Percentiles rank a stretch among this genome's conserved stretches.
Evolutionary conservation across 805 yeast genomes (phyloP).

Genomic region (Hemisphaericaspora nanyangensis): DNA sequence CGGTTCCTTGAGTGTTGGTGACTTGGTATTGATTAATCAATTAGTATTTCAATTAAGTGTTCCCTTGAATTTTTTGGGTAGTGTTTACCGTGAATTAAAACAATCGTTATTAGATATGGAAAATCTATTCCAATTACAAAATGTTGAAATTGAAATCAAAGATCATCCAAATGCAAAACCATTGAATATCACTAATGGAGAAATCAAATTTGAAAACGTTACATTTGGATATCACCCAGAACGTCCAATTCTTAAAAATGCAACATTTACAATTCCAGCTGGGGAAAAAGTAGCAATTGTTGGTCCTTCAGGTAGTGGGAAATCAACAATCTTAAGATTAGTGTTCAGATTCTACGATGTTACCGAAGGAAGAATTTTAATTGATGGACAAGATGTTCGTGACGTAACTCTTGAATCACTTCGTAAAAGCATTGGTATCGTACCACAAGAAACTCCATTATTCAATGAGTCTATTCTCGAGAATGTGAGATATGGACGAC

Average conservation of each 20-base stretch:
- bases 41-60: conserved; percentile 93
- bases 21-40: conserved; percentile 90
- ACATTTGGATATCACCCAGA: conserved; percentile 89
- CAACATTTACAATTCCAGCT: conserved; percentile 81
- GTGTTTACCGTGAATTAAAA: conserved; percentile 91
- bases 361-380: conserved; percentile 65
- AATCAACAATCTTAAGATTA: conserved; percentile 80
- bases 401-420: conserved; percentile 72
- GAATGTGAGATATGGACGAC: conserved; percentile 81
- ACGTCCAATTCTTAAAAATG: conserved; percentile 78
- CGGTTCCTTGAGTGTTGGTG: conserved; percentile 87
- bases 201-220: conserved; percentile 84
- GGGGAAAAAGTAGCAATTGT: conserved; percentile 92
- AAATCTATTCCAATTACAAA: conserved; percentile 80
- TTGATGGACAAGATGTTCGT: conserved; percentile 86
- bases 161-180: conserved; percentile 63
- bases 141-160: conserved; percentile 61
- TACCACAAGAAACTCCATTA: conserved; percentile 95
- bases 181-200: conserved; percentile 50
- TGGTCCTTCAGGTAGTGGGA: conserved; percentile 96
- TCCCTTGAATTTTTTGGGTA: conserved; percentile 90
- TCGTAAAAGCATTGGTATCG: conserved; percentile 78
- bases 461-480: conserved; percentile 88
- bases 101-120: conserved; percentile 96
- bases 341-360: conserved; percentile 91